Base-by-base conservation (phyloP, 495 filamentous ascomycete species). In the Penicillium desertorum region DNA sequence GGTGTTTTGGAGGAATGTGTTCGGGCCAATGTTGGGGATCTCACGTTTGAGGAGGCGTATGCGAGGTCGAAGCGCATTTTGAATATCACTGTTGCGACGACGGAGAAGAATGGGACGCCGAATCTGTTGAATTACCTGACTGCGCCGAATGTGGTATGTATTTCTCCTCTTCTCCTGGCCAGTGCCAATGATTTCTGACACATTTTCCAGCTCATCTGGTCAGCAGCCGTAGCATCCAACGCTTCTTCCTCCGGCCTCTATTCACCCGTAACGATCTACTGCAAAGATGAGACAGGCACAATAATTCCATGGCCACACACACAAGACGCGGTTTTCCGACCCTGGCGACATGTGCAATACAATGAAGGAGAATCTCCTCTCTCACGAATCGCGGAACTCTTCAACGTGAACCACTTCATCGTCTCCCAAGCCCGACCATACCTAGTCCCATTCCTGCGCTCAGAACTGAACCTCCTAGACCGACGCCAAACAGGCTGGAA, bases 361-460 rank as follows among this genome's bases (percentile, higher is more conserved):
- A 81, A 78, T 41, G 91, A 90, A 57, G 85, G 84, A 44, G 87
- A 93, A 65, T 89, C 89, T 2, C 93, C 93, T 0, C 81, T 96
- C 5, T 79, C 84, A 37, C 85, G 93, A 44, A 88, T 96, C 51
- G 87, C 90, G 7, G 89, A 96, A 70, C 86, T 96, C 27, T 96
- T 96, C 81, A 96, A 96, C 68, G 92, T 96, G 65, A 98, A 96
- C 70, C 92, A 96, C 71, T 96, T 96, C 73, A 95, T 98, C 63
- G 90, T 96, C 56, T 96, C 92, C 1, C 93, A 97, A 71, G 90
- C 94, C 51, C 92, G 96, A 61, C 93, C 93, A 3, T 95, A 96
- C 62, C 86, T 97, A 34, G 87, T 96, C 60, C 93, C 93, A 2
- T 96, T 96, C 65, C 76, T 96, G 3, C 85, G 86, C 32, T 86